Percentiles rank a stretch among this genome's conserved stretches.
Conservation (phyloP, 2,329 filamentous ascomycete genomes). For the Calonectria fujianensis region DNA sequence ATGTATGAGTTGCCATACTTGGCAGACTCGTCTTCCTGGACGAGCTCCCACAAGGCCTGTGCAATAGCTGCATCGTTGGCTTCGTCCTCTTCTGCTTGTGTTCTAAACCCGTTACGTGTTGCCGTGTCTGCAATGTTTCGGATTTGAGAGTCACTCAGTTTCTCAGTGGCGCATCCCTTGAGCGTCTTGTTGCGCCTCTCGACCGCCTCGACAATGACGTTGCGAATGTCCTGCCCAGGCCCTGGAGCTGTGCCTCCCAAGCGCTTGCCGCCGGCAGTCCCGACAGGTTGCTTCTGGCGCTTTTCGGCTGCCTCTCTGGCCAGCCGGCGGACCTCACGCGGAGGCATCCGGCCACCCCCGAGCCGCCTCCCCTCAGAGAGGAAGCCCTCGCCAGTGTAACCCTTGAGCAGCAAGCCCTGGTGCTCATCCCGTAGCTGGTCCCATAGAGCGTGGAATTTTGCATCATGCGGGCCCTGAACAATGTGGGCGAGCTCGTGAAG, state of each 20-base stretch:
- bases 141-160: constrained; percentile 79
- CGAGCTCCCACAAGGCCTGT: constrained; percentile 88
- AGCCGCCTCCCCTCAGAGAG: constrained; percentile 83
- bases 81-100: constrained; percentile 89
- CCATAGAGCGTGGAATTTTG: constrained; percentile 89
- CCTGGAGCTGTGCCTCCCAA: constrained; percentile 78
- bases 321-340: constrained; percentile 83
- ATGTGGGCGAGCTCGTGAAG: constrained; percentile 96
- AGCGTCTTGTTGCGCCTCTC: constrained; percentile 80
- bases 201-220: constrained; percentile 82
- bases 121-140: constrained; percentile 78
- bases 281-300: constrained; percentile 73
- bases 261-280: constrained; percentile 81
- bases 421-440: constrained; percentile 92
- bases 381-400: constrained; percentile 94
- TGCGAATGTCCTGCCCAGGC: constrained; percentile 80
- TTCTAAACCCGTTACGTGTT: constrained; percentile 84
- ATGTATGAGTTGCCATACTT: constrained; percentile 75
- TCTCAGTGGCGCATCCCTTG: constrained; percentile 85
- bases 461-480: constrained; percentile 87
- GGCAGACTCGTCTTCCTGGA: constrained; percentile 83
- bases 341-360: constrained; percentile 79
- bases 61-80: constrained; percentile 92
- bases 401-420: constrained; percentile 83
- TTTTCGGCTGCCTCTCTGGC: constrained; percentile 85